phyloP scores from a whole-genome alignment of 768 basidiomycete genomes.

The Phaeotremella fagi region DNA sequence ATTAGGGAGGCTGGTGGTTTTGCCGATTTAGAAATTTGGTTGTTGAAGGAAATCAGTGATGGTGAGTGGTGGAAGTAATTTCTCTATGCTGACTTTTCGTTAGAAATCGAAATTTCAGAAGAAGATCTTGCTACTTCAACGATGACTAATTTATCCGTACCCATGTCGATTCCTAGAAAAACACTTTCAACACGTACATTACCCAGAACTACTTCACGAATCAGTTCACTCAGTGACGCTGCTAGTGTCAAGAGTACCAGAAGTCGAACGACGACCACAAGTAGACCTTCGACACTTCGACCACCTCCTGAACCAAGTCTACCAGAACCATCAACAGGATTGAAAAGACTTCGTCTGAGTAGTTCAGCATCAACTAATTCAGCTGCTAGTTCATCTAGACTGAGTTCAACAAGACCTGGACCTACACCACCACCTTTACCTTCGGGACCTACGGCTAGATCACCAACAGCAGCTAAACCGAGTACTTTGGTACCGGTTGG shows the following conservation, averaged over 20 bases:
- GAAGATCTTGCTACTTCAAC: constrained; percentile 65
- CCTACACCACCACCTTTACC: constrained; percentile 2
- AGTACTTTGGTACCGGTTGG: constrained; percentile 20
- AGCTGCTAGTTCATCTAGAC: neutral
- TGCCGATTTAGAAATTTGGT: constrained; percentile 76
- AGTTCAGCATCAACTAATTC: constrained; percentile 22
- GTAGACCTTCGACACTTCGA: neutral
- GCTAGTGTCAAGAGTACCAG: constrained; percentile 2
- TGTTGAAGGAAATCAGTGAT: constrained; percentile 78
- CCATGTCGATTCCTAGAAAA: constrained; percentile 30
- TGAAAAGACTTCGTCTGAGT: constrained; percentile 23
- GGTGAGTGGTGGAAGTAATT: constrained; percentile 53
- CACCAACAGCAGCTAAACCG: constrained; percentile 21
- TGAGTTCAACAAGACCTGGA: constrained; percentile 1
- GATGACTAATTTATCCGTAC: no score
- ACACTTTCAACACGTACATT: constrained; percentile 4
- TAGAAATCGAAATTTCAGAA: constrained; percentile 73
- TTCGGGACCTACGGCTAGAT: constrained; percentile 10
- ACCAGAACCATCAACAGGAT: constrained; percentile 15
- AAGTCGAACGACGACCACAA: neutral
- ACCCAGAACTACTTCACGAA: constrained; percentile 7
- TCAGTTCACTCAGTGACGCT: constrained; percentile 7
- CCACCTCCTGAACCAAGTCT: neutral
- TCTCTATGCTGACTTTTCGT: constrained; percentile 6
- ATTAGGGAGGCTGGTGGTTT: constrained; percentile 76